Evolutionary conservation across 2,329 filamentous ascomycete species (phyloP), one percentile per base, ranked within the genome.

Genomic region (Colletotrichum endophyticum): DNA sequence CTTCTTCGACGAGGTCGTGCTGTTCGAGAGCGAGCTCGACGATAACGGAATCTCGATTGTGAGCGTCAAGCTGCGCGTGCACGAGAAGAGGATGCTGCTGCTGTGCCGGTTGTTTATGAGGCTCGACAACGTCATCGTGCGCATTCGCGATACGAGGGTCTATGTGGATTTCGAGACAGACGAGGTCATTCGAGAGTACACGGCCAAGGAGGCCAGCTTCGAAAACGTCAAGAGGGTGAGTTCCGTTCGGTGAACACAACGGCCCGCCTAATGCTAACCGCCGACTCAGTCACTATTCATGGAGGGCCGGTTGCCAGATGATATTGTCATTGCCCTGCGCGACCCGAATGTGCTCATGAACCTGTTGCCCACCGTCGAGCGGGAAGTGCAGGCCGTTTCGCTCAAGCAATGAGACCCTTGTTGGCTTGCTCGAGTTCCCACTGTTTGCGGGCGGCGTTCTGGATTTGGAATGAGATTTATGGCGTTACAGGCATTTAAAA

Each of bases 11-110:
- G 96, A 99, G 81, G 95, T 99, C 53, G 93, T 98, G 80, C 90
- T 99, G 64, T 99, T 98, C 84, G 97, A 99, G 87, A 98, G 98
- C 86, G 97, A 99, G 88, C 91, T 99, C 63, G 97, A 98, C 77
- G 97, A 99, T 85, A 99, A 99, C 83, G 97, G 97, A 77, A 97
- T 99, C 80, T 95, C 95, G 34, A 91, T 98, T 83, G 89, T 98
- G 75, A 98, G 94, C 78, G 95, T 94, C 85, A 99, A 99, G 88
- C 88, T 99, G 67, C 91, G 97, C 76, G 96, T 99, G 73, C 98
- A 99, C 93, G 95, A 96, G 72, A 92, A 94, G 81, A 90, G 97
- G 72, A 92, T 99, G 86, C 89, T 99, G 72, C 88, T 99, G 77
- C 91, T 99, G 5, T 92, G 92, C 79, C 91, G 97, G 28, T 93